Evolutionary conservation across 345 rosid genomes (phyloP), one percentile per base, ranked within the genome.

Genomic region (Citrus inodora): DNA sequence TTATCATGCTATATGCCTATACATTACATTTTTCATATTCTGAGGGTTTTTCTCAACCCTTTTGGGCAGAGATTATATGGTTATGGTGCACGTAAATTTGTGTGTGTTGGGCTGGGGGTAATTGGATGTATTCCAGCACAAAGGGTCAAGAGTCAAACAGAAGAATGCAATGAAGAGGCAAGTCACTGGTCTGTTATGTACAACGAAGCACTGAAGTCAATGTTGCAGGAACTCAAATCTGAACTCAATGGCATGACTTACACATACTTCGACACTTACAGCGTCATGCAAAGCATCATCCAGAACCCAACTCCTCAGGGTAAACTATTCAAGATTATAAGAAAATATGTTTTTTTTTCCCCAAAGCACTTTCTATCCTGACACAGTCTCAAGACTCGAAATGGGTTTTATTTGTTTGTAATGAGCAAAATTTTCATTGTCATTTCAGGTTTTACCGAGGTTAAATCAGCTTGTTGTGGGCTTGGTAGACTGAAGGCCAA

Each of bases 391-490:
- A 17, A 13, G 7, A 42, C 48, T 42, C 4, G 0, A 46, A 46
- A 46, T 9, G 9, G 5, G n/a, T 66, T 70, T 46, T 40, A 9
- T 11, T 56, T 10, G 11, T 58, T 30, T 30, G 2, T 11, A 9
- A 46, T 32, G n/a, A n/a, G 6, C 51, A 14, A 61, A 11, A 21
- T 67, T 38, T n/a, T 42, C 24, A n/a, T 51, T 19, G 67, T 68
- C 21, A 48, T 76, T 83, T 75, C 88, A 92, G 95, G 93, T 24
- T 89, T 91, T 74, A 58, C 28, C 1, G 93, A 93, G 79, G 87
- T 86, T 32, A 85, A 86, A 83, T 81, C 90, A 8, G 98, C 98
- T 0, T 92, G 98, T 60, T 95, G 98, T 81, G 98, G 98, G 48
- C 77, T 62, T 3, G 98, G 98, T 4, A 63, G 68, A 9, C 78